Evolutionary conservation across 768 basidiomycete genomes (phyloP).

Genomic region (Symmetrospora coprosmae): DNA sequence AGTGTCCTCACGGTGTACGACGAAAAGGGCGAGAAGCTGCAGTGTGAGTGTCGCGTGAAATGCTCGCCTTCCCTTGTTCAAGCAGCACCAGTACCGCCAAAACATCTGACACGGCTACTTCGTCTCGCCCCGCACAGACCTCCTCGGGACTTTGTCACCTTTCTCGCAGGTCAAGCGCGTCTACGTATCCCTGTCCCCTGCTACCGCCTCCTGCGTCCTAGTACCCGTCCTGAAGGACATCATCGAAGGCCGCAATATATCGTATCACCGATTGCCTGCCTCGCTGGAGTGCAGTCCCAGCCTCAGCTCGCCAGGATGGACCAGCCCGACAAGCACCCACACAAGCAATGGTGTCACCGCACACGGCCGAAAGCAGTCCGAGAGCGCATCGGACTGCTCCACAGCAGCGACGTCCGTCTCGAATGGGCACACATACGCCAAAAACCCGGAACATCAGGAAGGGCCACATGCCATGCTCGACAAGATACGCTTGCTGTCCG

Average conservation of each 20-base stretch:
- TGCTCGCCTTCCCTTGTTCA: too few species aligned
- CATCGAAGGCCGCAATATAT: too few species aligned
- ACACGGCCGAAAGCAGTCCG: neutral
- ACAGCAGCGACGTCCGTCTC: neutral
- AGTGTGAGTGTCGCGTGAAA: too few species aligned
- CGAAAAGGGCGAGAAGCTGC: too few species aligned
- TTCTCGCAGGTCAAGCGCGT: slow-evolving; percentile 7
- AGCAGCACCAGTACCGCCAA: too few species aligned
- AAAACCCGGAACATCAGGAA: too few species aligned
- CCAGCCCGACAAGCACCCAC: neutral
- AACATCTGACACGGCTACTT: too few species aligned
- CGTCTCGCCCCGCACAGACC: neutral
- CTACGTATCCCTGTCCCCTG: neutral
- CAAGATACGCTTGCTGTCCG: too few species aligned
- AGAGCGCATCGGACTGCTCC: neutral
- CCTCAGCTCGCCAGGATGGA: neutral
- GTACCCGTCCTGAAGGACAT: slow-evolving; percentile 7
- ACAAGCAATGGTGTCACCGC: neutral
- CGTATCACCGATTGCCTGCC: too few species aligned
- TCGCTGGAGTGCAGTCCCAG: too few species aligned
- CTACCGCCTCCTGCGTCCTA: neutral
- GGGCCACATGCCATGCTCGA: too few species aligned
- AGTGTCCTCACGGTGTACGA: too few species aligned
- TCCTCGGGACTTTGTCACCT: neutral
- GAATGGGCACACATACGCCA: neutral